phyloP scores from a whole-genome alignment of 768 basidiomycete genomes.

The Phylloporus scabripes region DNA sequence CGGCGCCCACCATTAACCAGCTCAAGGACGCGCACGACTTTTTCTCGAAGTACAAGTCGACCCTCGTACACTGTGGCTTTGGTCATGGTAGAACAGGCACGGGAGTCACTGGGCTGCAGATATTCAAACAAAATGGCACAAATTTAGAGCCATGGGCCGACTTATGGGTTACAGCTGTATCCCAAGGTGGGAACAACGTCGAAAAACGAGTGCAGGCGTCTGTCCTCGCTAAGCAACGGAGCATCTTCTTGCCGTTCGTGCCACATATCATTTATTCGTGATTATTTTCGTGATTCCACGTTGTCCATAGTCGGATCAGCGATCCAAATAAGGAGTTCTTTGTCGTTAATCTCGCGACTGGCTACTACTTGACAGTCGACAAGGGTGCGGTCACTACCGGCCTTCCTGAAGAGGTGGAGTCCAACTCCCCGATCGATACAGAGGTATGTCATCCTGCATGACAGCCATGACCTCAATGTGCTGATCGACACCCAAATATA shows the following conservation, averaged over 20 bases:
- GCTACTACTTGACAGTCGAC: slow-evolving; percentile 6
- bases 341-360: slow-evolving; percentile 7
- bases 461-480: background rate
- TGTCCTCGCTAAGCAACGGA: slow-evolving; percentile 2
- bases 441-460: background rate
- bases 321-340: background rate
- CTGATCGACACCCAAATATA: background rate
- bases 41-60: background rate
- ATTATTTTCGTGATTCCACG: background rate
- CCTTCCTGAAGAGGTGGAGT: slow-evolving; percentile 5
- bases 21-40: background rate
- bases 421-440: background rate
- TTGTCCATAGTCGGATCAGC: background rate
- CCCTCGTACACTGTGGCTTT: background rate
- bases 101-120: background rate
- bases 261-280: background rate
- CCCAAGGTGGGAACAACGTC: slow-evolving; percentile 6
- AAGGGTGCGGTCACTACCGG: background rate
- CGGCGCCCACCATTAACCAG: slow-evolving; percentile 11
- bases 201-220: slow-evolving; percentile 7
- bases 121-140: background rate
- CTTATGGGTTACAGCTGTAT: background rate
- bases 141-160: background rate
- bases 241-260: background rate
- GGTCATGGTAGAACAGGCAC: no score